phyloP scores from a whole-genome alignment of 2,329 filamentous ascomycete species.

The Nigrograna mackinnonii region DNA sequence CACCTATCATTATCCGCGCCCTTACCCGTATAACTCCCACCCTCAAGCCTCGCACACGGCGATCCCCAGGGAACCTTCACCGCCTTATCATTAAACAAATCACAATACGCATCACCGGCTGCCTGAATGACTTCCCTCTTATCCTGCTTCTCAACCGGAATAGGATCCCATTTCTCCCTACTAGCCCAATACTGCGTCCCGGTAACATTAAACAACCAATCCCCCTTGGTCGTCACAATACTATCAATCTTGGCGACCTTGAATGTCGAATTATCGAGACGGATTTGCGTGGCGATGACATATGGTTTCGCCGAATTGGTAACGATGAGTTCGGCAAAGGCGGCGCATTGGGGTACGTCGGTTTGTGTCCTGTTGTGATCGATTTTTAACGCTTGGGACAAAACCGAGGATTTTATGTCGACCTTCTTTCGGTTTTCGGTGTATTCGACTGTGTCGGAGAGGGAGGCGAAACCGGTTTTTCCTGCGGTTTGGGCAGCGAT shows the following conservation, averaged over 20 bases:
- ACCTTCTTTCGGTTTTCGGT: conserved; percentile 28
- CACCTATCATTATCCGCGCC: conserved; percentile 24
- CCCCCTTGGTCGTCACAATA: conserved; percentile 29
- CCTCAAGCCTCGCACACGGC: conserved; percentile 32
- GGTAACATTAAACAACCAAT: conserved; percentile 36
- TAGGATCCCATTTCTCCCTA: conserved; percentile 24
- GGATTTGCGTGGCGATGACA: conserved; percentile 30
- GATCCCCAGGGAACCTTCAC: conserved; percentile 29
- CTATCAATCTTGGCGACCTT: conserved; percentile 25
- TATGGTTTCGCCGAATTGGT: conserved; percentile 26
- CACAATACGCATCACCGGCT: conserved; percentile 31
- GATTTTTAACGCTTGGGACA: conserved; percentile 25
- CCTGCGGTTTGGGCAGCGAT: conserved; percentile 24
- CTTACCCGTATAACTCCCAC: conserved; percentile 30
- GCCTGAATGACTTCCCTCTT: conserved; percentile 25
- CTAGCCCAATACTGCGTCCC: conserved; percentile 29
- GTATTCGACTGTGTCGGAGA: conserved; percentile 20
- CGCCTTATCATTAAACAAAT: conserved; percentile 27
- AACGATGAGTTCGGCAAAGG: conserved; percentile 32
- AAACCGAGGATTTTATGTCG: conserved; percentile 19
- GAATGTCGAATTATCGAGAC: conserved; percentile 22
- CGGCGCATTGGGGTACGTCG: conserved; percentile 28
- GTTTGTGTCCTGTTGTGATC: conserved; percentile 27
- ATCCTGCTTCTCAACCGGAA: conserved; percentile 20
- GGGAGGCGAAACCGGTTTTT: conserved; percentile 17